phyloP scores from a whole-genome alignment of 2,329 filamentous ascomycete species.

The Neoarthrinium moseri region DNA sequence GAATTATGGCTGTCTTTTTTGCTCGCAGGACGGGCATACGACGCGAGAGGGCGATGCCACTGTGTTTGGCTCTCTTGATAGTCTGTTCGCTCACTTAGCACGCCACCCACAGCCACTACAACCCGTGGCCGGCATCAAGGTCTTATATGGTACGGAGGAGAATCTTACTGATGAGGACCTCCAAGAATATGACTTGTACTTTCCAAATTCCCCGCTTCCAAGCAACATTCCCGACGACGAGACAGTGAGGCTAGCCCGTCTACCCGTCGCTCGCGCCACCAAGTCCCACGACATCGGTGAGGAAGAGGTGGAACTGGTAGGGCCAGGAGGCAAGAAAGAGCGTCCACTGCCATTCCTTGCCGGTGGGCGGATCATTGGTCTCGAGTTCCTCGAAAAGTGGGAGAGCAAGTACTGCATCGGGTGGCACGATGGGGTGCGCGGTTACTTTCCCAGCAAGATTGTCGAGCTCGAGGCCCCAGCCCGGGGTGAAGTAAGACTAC shows the following conservation, averaged over 20 bases:
- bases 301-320: conserved; percentile 29
- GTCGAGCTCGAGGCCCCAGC: conserved; percentile 24
- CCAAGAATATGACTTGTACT: conserved; percentile 35
- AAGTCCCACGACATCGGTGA: conserved; percentile 33
- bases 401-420: conserved; percentile 32
- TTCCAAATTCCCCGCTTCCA: conserved; percentile 26
- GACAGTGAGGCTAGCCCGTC: conserved; percentile 15
- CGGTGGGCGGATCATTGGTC: conserved; percentile 28
- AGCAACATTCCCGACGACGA: conserved; percentile 25
- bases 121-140: conserved; percentile 30
- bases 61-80: conserved; percentile 34
- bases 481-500: conserved; percentile 16
- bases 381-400: conserved; percentile 31
- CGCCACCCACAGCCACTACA: conserved; percentile 39
- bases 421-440: conserved; percentile 29
- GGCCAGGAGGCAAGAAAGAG: conserved; percentile 31
- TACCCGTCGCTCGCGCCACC: conserved; percentile 32
- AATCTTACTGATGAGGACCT: conserved; percentile 13
- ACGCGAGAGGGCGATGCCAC: conserved; percentile 38
- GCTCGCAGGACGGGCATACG: conserved; percentile 29
- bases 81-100: conserved; percentile 36
- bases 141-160: conserved; percentile 31
- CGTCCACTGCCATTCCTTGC: conserved; percentile 37
- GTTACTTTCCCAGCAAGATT: conserved; percentile 25
- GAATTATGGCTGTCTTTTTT: conserved; percentile 32